Base-by-base conservation (phyloP, 805 yeast genomes). In the Schizosaccharomyces cryophilus region DNA sequence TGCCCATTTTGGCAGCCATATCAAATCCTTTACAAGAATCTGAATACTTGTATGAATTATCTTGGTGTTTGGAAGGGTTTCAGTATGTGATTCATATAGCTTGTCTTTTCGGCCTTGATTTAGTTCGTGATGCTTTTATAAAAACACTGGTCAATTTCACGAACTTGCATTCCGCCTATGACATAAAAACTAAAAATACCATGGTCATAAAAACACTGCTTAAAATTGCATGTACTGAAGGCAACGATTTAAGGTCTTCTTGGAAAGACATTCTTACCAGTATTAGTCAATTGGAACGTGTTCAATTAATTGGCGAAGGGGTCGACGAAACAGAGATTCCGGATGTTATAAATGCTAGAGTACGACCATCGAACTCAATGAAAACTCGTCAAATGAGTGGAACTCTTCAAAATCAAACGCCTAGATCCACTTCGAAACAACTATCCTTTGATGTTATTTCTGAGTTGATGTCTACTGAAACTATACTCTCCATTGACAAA, bases 1-100 rank as follows among this genome's bases (percentile, higher is more conserved):
- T 94, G 96, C 87, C 96, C 0, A 80, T 93, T 59, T 76, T 93
- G 65, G 97, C 97, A 5, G 96, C 95, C 0, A 75, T 93, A 60
- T 88, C 96, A 0, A 90, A 94, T 2, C 95, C 96, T 5, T 88
- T 89, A 74, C 87, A 84, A 68, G 96, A 87, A 61, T 82, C 84
- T 64, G 88, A 85, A 65, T 93, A 86, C 65, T 78, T 84, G 11
- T 78, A 85, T 3, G 78, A 75, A 60, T 72, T 78, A 7, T 65
- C 66, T n/a, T 63, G 70, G 29, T 83, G 96, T 66, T 72, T 93
- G 61, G 95, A 87, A 65, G 98, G 98, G 26, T 79, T 93, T 65
- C 83, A 83, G 66, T 73, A 87, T 42, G 82, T 96, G 0, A 82
- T 88, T 60, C 81, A 84, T 59, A 85, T 94, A 62, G 80, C 97